phyloP scores from a whole-genome alignment of 805 yeast species.

The Metschnikowia lachancei region DNA sequence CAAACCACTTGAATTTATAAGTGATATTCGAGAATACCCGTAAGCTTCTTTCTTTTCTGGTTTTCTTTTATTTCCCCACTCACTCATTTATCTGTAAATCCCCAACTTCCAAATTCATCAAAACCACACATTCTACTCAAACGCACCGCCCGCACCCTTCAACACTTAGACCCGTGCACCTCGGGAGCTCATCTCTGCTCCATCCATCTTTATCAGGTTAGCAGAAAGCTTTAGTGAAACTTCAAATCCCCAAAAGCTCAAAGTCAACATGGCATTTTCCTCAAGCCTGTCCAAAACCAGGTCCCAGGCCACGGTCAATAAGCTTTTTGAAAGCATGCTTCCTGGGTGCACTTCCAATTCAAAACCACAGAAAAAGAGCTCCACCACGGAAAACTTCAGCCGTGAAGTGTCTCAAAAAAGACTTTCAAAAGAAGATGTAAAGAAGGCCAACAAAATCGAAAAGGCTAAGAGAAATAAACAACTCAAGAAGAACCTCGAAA shows the following conservation, averaged over 20 bases:
- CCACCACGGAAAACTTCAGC: slow-evolving; percentile 19
- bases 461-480: slow-evolving; percentile 24
- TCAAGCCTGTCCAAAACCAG: slow-evolving; percentile 22
- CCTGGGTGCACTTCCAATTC: slow-evolving; percentile 18
- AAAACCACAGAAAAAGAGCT: slow-evolving; percentile 5
- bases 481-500: slow-evolving; percentile 29
- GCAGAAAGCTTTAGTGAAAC: not conserved
- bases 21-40: no score
- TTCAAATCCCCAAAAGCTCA: not conserved
- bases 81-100: no score
- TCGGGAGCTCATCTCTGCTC: slow-evolving; percentile 7
- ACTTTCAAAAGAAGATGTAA: slow-evolving; percentile 20
- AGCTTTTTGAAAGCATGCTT: slow-evolving; percentile 25
- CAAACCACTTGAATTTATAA: no score
- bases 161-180: slow-evolving; percentile 8
- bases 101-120: no score
- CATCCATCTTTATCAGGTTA: not conserved
- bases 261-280: slow-evolving; percentile 21
- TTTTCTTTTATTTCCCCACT: no score
- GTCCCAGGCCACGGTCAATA: slow-evolving; percentile 26
- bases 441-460: slow-evolving; percentile 20
- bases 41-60: no score
- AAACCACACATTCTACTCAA: no score
- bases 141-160: not conserved
- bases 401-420: slow-evolving; percentile 17